Percentiles rank a stretch among this genome's conserved stretches.
phyloP scores from a whole-genome alignment of 2,329 filamentous ascomycete species.

The Diplocarpon rosae region DNA sequence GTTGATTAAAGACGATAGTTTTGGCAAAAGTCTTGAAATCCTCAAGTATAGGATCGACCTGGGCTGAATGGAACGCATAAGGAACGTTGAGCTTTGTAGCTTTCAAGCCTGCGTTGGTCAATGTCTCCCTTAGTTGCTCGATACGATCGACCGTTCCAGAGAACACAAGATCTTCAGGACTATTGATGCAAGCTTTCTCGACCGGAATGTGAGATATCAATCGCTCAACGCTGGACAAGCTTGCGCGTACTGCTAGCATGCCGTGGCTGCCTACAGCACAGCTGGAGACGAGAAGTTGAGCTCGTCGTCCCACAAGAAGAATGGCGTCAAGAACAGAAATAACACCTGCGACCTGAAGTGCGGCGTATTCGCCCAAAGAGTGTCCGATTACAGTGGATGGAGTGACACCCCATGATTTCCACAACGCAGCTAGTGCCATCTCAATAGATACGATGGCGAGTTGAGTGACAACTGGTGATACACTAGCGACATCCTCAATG shows the following conservation, averaged over 20 bases:
- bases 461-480: conserved; percentile 39
- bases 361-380: conserved; percentile 63
- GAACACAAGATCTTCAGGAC: conserved; percentile 61
- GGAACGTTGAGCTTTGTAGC: conserved; percentile 36
- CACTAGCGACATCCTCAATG: conserved; percentile 29
- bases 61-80: conserved; percentile 54
- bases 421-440: conserved; percentile 42
- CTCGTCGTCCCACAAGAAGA: conserved; percentile 56
- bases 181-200: conserved; percentile 59
- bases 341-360: conserved; percentile 58
- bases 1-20: conserved; percentile 40
- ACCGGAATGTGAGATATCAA: conserved; percentile 37
- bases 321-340: conserved; percentile 59
- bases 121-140: conserved; percentile 32
- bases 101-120: conserved; percentile 43
- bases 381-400: conserved; percentile 47
- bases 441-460: conserved; percentile 41
- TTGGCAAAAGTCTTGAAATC: conserved; percentile 45
- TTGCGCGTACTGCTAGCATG: conserved; percentile 45
- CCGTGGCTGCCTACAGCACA: conserved; percentile 57
- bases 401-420: conserved; percentile 41
- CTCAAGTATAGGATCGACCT: conserved; percentile 30
- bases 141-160: conserved; percentile 44
- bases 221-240: conserved; percentile 43
- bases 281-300: conserved; percentile 49